These are phyloP conservation scores for Leccinum incarnatum DNA, from an alignment of 768 basidiomycete species.

Conservation along the genomic window DNA sequence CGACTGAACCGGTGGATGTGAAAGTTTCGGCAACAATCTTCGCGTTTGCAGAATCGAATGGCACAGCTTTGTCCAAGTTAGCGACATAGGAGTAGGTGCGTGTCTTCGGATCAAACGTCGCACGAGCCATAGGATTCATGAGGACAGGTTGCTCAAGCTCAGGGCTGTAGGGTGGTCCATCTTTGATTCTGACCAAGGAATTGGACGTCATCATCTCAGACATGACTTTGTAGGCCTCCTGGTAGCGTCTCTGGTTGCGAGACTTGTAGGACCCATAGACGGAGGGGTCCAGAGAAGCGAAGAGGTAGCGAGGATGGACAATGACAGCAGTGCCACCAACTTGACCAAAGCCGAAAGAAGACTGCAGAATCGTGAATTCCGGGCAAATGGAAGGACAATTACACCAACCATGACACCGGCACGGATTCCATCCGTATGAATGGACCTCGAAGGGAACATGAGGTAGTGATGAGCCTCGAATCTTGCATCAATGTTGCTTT, in stretches of 20 bases:
- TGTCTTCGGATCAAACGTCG: slow-evolving; percentile 75
- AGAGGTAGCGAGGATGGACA: slow-evolving; percentile 87
- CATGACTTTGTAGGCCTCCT: slow-evolving; percentile 84
- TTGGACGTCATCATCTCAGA: slow-evolving; percentile 95
- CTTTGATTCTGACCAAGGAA: slow-evolving; percentile 92
- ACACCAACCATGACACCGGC: slow-evolving; percentile 77
- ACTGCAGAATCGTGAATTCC: slow-evolving; percentile 40
- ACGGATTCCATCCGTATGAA: slow-evolving; percentile 89
- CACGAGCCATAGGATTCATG: slow-evolving; percentile 91
- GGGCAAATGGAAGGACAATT: neutral
- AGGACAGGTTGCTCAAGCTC: slow-evolving; percentile 87
- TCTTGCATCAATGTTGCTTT: slow-evolving; percentile 88
- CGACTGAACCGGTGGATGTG: slow-evolving; percentile 40
- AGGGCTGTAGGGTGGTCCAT: slow-evolving; percentile 79
- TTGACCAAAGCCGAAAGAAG: slow-evolving; percentile 98
- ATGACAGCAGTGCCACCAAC: slow-evolving; percentile 91
- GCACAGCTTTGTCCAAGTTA: slow-evolving; percentile 51
- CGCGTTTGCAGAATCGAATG: slow-evolving; percentile 66
- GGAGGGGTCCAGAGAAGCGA: slow-evolving; percentile 79
- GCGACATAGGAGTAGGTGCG: slow-evolving; percentile 80
- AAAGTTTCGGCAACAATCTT: slow-evolving; percentile 51
- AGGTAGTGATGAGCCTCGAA: slow-evolving; percentile 88
- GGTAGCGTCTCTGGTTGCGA: slow-evolving; percentile 63
- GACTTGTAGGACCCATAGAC: slow-evolving; percentile 73
- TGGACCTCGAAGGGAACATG: slow-evolving; percentile 96